Percentiles rank a stretch among this genome's conserved stretches.
These are phyloP conservation scores for Fusarium oligoseptatum DNA, from an alignment of 2,329 filamentous ascomycete genomes.

Conservation along the genomic window DNA sequence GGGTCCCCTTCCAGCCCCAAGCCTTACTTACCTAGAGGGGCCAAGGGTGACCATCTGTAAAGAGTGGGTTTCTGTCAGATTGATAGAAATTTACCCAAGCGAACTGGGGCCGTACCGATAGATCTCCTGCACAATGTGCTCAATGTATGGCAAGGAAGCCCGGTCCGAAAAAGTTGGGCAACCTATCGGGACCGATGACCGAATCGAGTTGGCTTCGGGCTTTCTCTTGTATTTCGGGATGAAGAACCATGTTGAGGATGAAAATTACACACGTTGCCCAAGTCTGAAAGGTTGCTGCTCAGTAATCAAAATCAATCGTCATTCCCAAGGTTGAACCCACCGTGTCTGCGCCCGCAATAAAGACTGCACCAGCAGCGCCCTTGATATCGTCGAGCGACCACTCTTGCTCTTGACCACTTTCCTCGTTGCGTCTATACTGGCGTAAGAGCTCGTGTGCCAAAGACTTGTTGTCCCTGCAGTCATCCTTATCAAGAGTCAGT, in stretches of 20 bases:
- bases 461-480: conserved; percentile 37
- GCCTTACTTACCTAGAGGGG: conserved; percentile 58
- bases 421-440: conserved; percentile 31
- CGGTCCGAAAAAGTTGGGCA: conserved; percentile 62
- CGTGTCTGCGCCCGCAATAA: conserved; percentile 63
- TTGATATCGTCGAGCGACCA: conserved; percentile 60
- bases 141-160: conserved; percentile 57
- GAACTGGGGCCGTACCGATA: conserved; percentile 47
- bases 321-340: conserved; percentile 36
- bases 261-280: conserved; percentile 53
- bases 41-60: conserved; percentile 56
- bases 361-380: conserved; percentile 63
- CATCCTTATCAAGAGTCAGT: conserved; percentile 29
- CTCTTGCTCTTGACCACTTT: conserved; percentile 24
- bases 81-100: not conserved
- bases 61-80: conserved; percentile 1
- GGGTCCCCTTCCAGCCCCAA: not conserved
- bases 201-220: conserved; percentile 61
- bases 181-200: conserved; percentile 55
- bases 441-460: conserved; percentile 45
- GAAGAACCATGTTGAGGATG: conserved; percentile 58
- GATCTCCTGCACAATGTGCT: conserved; percentile 60
- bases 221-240: conserved; percentile 61
- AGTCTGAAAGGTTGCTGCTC: conserved; percentile 32
- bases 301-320: conserved; percentile 41